Percentiles rank a stretch among this genome's conserved stretches.
phyloP scores from a whole-genome alignment of 371 early-diverging fungal genomes.

The Mortierella sp. region DNA sequence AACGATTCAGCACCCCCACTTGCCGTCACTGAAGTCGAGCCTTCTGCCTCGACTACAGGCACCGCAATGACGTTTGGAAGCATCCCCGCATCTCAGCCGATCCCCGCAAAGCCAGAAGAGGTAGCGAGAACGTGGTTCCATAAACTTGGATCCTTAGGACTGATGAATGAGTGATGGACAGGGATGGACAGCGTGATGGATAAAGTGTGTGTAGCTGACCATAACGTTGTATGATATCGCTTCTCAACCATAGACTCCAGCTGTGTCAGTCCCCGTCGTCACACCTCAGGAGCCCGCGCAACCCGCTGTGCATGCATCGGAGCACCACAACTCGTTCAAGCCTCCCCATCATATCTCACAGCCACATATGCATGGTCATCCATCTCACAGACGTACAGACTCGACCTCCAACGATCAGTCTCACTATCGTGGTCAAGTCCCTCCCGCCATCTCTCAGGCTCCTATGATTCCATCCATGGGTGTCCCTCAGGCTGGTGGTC shows the following conservation, averaged over 20 bases:
- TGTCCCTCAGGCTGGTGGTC: constrained; percentile 19
- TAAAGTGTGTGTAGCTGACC: background rate
- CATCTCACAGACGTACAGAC: constrained; percentile 47
- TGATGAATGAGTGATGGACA: background rate
- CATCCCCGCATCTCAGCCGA: constrained; percentile 54
- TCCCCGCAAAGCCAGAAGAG: constrained; percentile 41
- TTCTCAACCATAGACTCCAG: constrained; percentile 11
- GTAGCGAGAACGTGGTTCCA: constrained; percentile 7
- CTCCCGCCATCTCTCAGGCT: constrained; percentile 37
- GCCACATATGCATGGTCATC: constrained; percentile 22
- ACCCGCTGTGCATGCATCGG: constrained; percentile 18
- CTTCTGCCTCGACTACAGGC: constrained; percentile 29
- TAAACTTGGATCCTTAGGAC: no score
- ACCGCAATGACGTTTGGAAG: constrained; percentile 60
- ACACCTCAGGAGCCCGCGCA: constrained; percentile 20
- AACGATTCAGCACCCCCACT: constrained; percentile 42
- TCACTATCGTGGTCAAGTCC: constrained; percentile 32
- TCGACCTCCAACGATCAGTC: constrained; percentile 44
- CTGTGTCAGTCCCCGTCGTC: constrained; percentile 18
- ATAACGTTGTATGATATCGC: background rate
- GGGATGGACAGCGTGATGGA: background rate
- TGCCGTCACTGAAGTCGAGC: constrained; percentile 20
- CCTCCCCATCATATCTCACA: constrained; percentile 24
- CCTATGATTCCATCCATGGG: constrained; percentile 35
- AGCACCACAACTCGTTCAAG: constrained; percentile 33